Percentiles rank a stretch among this genome's conserved stretches.
Conservation (phyloP, 345 rosid genomes). For the Moricandia moricandioides region DNA sequence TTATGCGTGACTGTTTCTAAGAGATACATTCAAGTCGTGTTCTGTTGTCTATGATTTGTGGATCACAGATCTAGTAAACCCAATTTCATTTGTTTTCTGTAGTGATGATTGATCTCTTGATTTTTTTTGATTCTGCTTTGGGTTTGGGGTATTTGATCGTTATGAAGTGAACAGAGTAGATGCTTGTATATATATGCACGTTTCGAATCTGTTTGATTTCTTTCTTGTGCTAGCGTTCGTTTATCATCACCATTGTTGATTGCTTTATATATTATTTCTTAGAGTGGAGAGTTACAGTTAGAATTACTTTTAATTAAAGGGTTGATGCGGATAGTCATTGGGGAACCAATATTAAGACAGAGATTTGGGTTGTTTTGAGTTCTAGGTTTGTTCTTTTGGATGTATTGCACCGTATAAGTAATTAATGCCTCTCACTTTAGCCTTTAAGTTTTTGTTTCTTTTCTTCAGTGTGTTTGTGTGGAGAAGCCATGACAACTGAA, state of each 20-base stretch:
- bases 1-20: too few species aligned
- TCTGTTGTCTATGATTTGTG: too few species aligned
- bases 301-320: neutral
- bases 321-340: neutral
- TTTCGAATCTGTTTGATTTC: too few species aligned
- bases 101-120: too few species aligned
- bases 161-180: too few species aligned
- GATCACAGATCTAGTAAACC: too few species aligned
- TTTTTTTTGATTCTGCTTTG: too few species aligned
- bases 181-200: too few species aligned
- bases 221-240: neutral
- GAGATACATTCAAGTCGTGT: too few species aligned
- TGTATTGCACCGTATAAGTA: neutral
- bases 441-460: neutral
- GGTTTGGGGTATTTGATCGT: too few species aligned
- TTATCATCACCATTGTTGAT: neutral
- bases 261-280: neutral
- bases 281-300: neutral
- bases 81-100: too few species aligned
- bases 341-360: neutral
- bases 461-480: neutral
- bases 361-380: neutral
- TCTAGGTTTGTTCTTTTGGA: neutral
- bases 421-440: neutral
- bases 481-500: too few species aligned